A percentile compares a stretch with the other conserved stretches of the same genome.
These are phyloP conservation scores for Ceratobasidium sp. DNA, from an alignment of 1,284 basidiomycete species.

Conservation along the genomic window DNA sequence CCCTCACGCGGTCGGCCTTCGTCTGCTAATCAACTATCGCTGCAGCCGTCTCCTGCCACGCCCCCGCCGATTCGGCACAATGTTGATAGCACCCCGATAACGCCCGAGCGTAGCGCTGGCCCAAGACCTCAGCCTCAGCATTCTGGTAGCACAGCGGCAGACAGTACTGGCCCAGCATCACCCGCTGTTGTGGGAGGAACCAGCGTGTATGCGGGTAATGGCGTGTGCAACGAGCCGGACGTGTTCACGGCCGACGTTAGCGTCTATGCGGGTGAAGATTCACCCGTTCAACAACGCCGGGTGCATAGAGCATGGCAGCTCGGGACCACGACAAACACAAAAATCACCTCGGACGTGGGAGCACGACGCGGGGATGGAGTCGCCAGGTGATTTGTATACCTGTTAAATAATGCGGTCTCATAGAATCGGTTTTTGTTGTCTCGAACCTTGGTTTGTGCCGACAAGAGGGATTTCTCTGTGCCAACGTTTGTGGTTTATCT, in stretches of 20 bases:
- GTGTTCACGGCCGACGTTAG: slow-evolving; percentile 30
- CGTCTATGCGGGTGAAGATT: slow-evolving; percentile 41
- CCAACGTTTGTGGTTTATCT: slow-evolving; percentile 24
- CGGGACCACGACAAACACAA: slow-evolving; percentile 16
- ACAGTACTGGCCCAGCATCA: slow-evolving; percentile 36
- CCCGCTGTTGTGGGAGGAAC: slow-evolving; percentile 18
- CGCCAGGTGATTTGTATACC: slow-evolving; percentile 12
- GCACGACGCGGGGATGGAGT: slow-evolving; percentile 33
- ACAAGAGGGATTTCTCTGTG: background rate
- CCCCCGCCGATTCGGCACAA: slow-evolving; percentile 29
- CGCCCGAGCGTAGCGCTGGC: slow-evolving; percentile 37
- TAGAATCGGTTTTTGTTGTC: background rate
- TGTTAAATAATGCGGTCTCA: slow-evolving; percentile 2
- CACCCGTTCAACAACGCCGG: slow-evolving; percentile 41
- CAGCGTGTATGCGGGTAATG: slow-evolving; percentile 33
- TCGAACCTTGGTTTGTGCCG: slow-evolving; percentile 12
- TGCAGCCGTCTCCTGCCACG: slow-evolving; percentile 33
- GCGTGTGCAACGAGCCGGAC: slow-evolving; percentile 13
- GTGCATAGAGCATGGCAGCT: slow-evolving; percentile 41
- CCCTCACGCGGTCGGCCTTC: slow-evolving; percentile 2
- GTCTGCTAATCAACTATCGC: background rate
- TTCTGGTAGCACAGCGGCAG: slow-evolving; percentile 42
- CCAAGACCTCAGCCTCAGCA: slow-evolving; percentile 42
- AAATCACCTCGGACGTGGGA: slow-evolving; percentile 27
- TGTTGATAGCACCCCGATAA: slow-evolving; percentile 26